A percentile compares a stretch with the other conserved stretches of the same genome.
Conservation (phyloP, 2,329 filamentous ascomycete species). For the Cordyceps farinosa region DNA sequence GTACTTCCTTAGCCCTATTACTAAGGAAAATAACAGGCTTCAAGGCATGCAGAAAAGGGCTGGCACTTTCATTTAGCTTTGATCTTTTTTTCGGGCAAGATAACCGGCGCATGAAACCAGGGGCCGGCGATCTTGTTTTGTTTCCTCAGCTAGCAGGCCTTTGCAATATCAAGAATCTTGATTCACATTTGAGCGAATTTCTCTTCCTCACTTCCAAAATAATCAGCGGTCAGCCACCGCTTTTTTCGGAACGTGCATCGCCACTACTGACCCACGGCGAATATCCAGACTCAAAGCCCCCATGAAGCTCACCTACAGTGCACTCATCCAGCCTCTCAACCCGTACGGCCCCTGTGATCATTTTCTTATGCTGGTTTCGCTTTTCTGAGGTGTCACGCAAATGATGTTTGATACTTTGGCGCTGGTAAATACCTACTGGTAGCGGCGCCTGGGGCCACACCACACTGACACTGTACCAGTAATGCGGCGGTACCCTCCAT, state of each 20-base stretch:
- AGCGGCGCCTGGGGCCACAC: background rate
- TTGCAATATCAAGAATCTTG: background rate
- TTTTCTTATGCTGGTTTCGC: background rate
- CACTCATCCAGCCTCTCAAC: background rate
- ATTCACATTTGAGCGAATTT: background rate
- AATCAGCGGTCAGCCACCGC: background rate
- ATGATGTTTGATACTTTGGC: background rate
- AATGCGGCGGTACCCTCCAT: background rate
- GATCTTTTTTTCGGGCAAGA: background rate
- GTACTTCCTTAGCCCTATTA: background rate
- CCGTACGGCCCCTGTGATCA: no score
- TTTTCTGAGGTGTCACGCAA: background rate
- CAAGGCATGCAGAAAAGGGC: background rate
- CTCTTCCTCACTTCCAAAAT: background rate
- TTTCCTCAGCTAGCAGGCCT: background rate
- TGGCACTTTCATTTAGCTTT: slow-evolving; percentile 4
- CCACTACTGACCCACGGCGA: background rate
- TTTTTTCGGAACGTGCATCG: background rate
- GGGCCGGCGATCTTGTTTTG: background rate
- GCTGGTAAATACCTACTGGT: background rate
- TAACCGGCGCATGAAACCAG: background rate
- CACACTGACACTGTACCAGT: background rate
- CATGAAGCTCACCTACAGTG: background rate
- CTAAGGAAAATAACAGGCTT: background rate
- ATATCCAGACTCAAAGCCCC: background rate